Evolutionary conservation across 495 filamentous ascomycete species (phyloP).

Genomic region (Hypoxylon crocopeplum): DNA sequence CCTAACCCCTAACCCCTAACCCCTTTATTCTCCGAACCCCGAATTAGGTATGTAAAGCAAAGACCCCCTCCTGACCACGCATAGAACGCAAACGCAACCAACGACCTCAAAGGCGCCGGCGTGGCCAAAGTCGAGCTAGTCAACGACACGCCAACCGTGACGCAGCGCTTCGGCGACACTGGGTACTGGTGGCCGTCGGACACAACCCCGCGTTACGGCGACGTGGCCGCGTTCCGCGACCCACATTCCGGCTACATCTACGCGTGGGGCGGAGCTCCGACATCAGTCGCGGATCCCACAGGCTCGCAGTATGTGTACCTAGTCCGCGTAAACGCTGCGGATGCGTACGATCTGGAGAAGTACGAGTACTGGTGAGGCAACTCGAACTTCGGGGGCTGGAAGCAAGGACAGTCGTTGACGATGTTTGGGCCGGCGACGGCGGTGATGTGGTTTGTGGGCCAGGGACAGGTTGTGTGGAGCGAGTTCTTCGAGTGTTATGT

Average conservation of each 20-base stretch:
- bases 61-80: too few species aligned
- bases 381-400: conserved; percentile 38
- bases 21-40: too few species aligned
- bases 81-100: conserved; percentile 41
- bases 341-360: conserved; percentile 40
- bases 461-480: conserved; percentile 45
- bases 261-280: conserved; percentile 44
- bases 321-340: conserved; percentile 41
- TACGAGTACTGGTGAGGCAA: conserved; percentile 53
- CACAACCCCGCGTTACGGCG: conserved; percentile 41
- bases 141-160: conserved; percentile 43
- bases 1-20: too few species aligned
- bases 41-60: too few species aligned
- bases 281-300: conserved; percentile 22
- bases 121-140: conserved; percentile 43
- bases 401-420: conserved; percentile 29
- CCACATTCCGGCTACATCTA: conserved; percentile 45
- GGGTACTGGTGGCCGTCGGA: conserved; percentile 46
- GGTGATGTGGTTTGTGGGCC: conserved; percentile 41
- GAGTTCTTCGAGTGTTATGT: conserved; percentile 40
- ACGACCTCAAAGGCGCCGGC: conserved; percentile 42
- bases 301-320: conserved; percentile 43
- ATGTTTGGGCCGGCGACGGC: conserved; percentile 40
- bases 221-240: conserved; percentile 46
- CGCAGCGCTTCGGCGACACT: conserved; percentile 35